Conservation (phyloP, 2,329 filamentous ascomycete species). For the Fusarium heterosporum region DNA sequence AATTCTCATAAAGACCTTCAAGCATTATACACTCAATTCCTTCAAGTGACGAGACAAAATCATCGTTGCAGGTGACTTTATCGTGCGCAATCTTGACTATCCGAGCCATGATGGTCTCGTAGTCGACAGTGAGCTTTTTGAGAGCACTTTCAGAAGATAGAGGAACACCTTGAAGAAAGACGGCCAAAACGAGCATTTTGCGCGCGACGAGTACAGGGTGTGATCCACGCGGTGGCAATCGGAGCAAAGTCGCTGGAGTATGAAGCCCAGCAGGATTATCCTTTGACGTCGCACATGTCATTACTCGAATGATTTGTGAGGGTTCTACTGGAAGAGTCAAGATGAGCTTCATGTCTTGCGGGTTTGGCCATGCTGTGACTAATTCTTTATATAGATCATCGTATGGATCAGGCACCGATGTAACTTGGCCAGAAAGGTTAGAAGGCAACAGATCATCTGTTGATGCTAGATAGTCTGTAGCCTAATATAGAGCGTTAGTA, state of each 20-base stretch:
- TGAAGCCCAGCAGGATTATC: neutral
- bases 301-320: constrained; percentile 52
- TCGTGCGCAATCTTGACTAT: constrained; percentile 48
- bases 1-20: constrained; percentile 59
- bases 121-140: constrained; percentile 29
- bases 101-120: constrained; percentile 39
- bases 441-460: neutral
- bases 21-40: constrained; percentile 64
- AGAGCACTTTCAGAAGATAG: constrained; percentile 3
- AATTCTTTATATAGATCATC: constrained; percentile 50
- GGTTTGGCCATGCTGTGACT: constrained; percentile 53
- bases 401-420: constrained; percentile 3
- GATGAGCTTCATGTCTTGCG: constrained; percentile 54
- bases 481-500: neutral
- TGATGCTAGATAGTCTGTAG: neutral
- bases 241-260: constrained; percentile 49
- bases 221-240: constrained; percentile 29
- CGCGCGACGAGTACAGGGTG: constrained; percentile 59
- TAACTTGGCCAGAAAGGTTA: neutral
- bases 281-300: constrained; percentile 49
- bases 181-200: constrained; percentile 54
- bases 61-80: constrained; percentile 60
- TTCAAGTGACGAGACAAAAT: constrained; percentile 58
- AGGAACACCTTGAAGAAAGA: constrained; percentile 51
- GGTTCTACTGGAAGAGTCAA: constrained; percentile 46